phyloP scores from a whole-genome alignment of 164 flowering plant species.

The Liquidambar formosana region DNA sequence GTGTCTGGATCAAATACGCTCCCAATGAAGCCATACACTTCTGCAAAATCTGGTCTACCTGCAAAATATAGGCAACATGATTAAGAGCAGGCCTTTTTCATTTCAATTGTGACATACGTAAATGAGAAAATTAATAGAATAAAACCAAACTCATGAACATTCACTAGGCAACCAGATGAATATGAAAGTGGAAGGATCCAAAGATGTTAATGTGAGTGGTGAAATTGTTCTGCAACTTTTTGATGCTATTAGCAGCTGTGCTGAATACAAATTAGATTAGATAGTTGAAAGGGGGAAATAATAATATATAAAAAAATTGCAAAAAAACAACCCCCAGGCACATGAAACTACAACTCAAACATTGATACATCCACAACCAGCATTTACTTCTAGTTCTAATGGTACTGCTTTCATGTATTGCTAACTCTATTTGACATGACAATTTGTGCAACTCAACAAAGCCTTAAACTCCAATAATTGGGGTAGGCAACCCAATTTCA shows the following conservation, averaged over 20 bases:
- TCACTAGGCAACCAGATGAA: neutral
- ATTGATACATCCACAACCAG: neutral
- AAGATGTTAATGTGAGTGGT: neutral
- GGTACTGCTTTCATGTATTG: neutral
- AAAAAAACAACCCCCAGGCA: no score
- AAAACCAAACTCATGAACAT: neutral
- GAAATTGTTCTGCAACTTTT: no score
- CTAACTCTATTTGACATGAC: neutral
- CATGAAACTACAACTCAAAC: neutral
- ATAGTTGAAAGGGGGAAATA: no score
- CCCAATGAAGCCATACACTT: conserved; percentile 90
- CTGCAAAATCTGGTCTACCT: conserved; percentile 89
- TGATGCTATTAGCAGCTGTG: no score
- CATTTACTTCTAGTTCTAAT: neutral
- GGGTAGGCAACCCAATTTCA: no score
- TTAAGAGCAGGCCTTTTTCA: conserved; percentile 6
- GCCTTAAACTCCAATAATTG: neutral
- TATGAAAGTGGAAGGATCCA: neutral
- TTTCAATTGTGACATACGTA: neutral
- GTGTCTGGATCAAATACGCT: conserved; percentile 86
- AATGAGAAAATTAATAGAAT: neutral
- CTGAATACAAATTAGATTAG: no score
- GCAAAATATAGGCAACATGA: conserved; percentile 21
- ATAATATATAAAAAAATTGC: no score
- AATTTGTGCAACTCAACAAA: neutral